phyloP scores from a whole-genome alignment of 2,329 filamentous ascomycete species.

The Pseudogymnoascus verrucosus region DNA sequence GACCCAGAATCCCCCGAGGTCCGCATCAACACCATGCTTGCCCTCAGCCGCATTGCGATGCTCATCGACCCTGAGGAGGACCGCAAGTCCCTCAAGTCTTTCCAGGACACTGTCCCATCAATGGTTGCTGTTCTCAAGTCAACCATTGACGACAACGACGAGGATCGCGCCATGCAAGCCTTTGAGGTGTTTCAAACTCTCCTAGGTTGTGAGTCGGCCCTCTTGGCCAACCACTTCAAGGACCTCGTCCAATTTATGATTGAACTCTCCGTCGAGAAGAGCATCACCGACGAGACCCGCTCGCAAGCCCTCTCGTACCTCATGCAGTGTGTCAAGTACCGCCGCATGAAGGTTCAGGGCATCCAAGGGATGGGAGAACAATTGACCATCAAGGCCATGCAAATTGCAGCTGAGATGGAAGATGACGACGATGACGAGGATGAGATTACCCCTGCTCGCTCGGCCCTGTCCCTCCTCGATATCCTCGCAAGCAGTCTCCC shows the following conservation, averaged over 20 bases:
- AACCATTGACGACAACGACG: constrained; percentile 69
- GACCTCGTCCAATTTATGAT: constrained; percentile 93
- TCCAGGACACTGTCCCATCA: constrained; percentile 73
- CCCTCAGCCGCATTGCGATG: constrained; percentile 79
- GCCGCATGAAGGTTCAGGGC: constrained; percentile 90
- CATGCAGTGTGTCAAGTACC: constrained; percentile 83
- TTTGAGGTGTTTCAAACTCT: constrained; percentile 98
- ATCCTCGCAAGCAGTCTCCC: constrained; percentile 82
- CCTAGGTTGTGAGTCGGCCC: constrained; percentile 77
- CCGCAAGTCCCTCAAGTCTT: constrained; percentile 58
- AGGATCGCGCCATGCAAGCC: constrained; percentile 79
- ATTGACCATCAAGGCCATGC: constrained; percentile 78
- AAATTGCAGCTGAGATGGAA: constrained; percentile 84
- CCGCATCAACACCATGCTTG: constrained; percentile 87
- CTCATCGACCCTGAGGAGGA: constrained; percentile 85
- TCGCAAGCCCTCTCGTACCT: constrained; percentile 89
- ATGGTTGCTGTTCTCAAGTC: constrained; percentile 89
- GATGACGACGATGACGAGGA: constrained; percentile 72
- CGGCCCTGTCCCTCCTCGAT: constrained; percentile 80
- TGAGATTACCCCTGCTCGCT: constrained; percentile 75
- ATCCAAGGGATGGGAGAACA: constrained; percentile 77
- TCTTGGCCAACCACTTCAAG: constrained; percentile 78
- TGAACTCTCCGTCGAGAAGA: constrained; percentile 67
- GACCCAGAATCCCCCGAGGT: constrained; percentile 89
- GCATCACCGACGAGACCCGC: constrained; percentile 75